phyloP scores from a whole-genome alignment of 2,329 filamentous ascomycete species.

The Zopfia rhizophila region DNA sequence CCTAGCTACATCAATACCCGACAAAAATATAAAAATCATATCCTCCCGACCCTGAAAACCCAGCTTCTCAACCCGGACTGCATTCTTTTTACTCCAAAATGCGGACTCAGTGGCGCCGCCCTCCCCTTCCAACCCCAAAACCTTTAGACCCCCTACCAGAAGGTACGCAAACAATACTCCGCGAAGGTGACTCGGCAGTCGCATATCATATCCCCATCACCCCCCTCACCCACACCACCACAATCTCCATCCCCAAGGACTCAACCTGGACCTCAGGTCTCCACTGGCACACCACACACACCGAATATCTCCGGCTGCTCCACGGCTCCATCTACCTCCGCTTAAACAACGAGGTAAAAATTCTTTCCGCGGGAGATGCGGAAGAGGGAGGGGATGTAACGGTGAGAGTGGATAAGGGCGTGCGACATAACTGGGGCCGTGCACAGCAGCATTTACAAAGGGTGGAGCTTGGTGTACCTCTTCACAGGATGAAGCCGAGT shows the following conservation, averaged over 20 bases:
- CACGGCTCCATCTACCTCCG: constrained; percentile 48
- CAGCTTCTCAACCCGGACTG: too few relatives aligned
- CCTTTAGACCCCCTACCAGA: constrained; percentile 16
- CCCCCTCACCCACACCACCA: constrained; percentile 42
- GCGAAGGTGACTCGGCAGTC: constrained; percentile 30
- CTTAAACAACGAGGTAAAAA: constrained; percentile 15
- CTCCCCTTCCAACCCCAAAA: constrained; percentile 4
- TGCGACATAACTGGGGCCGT: constrained; percentile 61
- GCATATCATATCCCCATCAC: constrained; percentile 50
- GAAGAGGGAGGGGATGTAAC: constrained; percentile 27
- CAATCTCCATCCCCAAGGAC: constrained; percentile 55
- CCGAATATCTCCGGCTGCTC: constrained; percentile 58
- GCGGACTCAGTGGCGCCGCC: too few relatives aligned
- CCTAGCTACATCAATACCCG: too few relatives aligned
- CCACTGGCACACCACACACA: constrained; percentile 62
- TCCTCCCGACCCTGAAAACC: too few relatives aligned
- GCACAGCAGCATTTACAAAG: constrained; percentile 34
- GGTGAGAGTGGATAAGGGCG: constrained; percentile 49
- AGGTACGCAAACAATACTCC: constrained; percentile 25
- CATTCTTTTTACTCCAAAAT: too few relatives aligned
- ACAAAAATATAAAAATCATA: too few relatives aligned
- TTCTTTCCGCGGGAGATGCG: constrained; percentile 22
- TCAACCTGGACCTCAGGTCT: constrained; percentile 62
- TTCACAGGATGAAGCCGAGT: neutral
- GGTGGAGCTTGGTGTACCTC: too few relatives aligned